Percentiles rank a stretch among this genome's conserved stretches.
Evolutionary conservation across 2,329 filamentous ascomycete genomes (phyloP).

Genomic region (Aspergillus sojae): DNA sequence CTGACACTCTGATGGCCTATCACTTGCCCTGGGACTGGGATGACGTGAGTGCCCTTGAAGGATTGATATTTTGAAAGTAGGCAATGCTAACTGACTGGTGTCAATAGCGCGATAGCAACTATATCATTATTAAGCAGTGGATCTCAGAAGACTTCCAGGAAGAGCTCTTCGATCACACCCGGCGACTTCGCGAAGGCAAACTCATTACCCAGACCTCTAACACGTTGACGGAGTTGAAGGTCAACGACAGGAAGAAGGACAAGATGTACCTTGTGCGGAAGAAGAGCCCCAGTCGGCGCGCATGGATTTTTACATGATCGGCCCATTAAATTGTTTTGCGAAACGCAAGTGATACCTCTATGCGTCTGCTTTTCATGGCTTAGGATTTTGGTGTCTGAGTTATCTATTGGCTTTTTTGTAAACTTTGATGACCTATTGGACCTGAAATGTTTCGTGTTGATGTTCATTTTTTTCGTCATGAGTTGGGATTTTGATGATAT

Average conservation of each 20-base stretch:
- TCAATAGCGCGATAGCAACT: slow-evolving; percentile 61
- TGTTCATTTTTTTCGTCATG: slow-evolving; percentile 16
- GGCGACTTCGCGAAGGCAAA: slow-evolving; percentile 60
- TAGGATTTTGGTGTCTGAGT: slow-evolving; percentile 12
- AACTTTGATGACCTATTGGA: neutral
- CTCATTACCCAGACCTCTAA: slow-evolving; percentile 38
- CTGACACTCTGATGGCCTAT: slow-evolving; percentile 51
- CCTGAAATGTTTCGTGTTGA: slow-evolving; percentile 10
- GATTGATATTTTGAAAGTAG: neutral
- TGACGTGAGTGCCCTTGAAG: slow-evolving; percentile 38
- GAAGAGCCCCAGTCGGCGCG: slow-evolving; percentile 41
- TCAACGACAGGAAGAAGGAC: slow-evolving; percentile 47
- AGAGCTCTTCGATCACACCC: slow-evolving; percentile 72
- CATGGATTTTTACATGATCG: slow-evolving; percentile 40
- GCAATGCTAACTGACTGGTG: slow-evolving; percentile 6
- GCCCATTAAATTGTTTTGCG: neutral
- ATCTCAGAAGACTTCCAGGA: slow-evolving; percentile 73
- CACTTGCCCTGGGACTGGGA: slow-evolving; percentile 51
- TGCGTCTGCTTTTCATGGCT: slow-evolving; percentile 9
- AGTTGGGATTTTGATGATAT: slow-evolving; percentile 24
- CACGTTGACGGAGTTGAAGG: slow-evolving; percentile 43
- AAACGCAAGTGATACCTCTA: slow-evolving; percentile 9
- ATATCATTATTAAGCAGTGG: slow-evolving; percentile 72
- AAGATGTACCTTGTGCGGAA: slow-evolving; percentile 51
- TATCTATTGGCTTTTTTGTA: neutral